A percentile compares a stretch with the other conserved stretches of the same genome.
Evolutionary conservation across 2,329 filamentous ascomycete species (phyloP).

Genomic region (Myriangium duriaei): DNA sequence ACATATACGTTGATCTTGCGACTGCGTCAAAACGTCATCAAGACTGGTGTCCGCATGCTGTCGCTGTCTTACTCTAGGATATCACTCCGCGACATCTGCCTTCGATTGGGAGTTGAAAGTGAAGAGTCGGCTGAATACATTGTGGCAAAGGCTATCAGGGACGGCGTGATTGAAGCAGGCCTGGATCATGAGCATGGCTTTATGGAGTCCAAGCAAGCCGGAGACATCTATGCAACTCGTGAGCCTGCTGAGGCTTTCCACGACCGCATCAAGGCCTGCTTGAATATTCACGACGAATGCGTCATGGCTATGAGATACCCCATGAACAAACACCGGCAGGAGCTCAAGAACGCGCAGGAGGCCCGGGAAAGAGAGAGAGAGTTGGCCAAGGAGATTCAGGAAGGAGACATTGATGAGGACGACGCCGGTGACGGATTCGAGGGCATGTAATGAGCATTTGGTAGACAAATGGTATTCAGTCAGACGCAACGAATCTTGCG

Average conservation of each 20-base stretch:
- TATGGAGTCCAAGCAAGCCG: conserved; percentile 97
- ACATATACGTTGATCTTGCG: conserved; percentile 94
- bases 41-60: conserved; percentile 98
- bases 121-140: conserved; percentile 99
- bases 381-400: conserved; percentile 97
- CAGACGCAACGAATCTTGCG: no score
- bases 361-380: conserved; percentile 93
- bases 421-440: conserved; percentile 86
- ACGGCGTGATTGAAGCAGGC: conserved; percentile 92
- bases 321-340: conserved; percentile 96
- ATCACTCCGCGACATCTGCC: conserved; percentile 91
- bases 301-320: conserved; percentile 99
- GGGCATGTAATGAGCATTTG: conserved; percentile 64
- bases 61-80: conserved; percentile 96
- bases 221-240: conserved; percentile 88
- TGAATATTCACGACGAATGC: conserved; percentile 90
- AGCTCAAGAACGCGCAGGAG: conserved; percentile 96
- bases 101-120: conserved; percentile 80
- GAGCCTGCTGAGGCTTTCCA: conserved; percentile 97
- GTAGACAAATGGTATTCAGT: no score
- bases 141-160: conserved; percentile 93
- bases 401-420: conserved; percentile 92
- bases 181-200: conserved; percentile 89
- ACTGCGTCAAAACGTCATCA: conserved; percentile 96
- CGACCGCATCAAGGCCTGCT: conserved; percentile 83